These are phyloP conservation scores for Suhomyces vadensis DNA, from an alignment of 805 yeast genomes.

Conservation along the genomic window DNA sequence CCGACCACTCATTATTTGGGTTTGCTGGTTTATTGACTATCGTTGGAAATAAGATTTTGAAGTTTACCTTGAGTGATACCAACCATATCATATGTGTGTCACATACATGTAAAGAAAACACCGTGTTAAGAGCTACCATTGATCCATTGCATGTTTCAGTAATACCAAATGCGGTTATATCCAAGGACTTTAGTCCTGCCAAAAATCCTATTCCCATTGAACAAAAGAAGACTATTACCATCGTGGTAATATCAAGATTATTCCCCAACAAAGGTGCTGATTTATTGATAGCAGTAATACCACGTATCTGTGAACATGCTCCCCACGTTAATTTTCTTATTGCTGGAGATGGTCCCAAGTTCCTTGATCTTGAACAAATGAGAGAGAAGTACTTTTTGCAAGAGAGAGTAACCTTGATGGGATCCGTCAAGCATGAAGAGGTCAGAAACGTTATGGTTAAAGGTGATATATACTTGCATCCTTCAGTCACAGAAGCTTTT, in stretches of 20 bases:
- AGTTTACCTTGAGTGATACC: slow-evolving; percentile 79
- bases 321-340: slow-evolving; percentile 73
- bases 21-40: slow-evolving; percentile 84
- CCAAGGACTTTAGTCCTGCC: slow-evolving; percentile 71
- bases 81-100: slow-evolving; percentile 97
- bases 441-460: slow-evolving; percentile 90
- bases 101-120: slow-evolving; percentile 94
- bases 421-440: slow-evolving; percentile 87
- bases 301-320: slow-evolving; percentile 67
- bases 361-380: slow-evolving; percentile 92
- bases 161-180: slow-evolving; percentile 93
- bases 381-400: slow-evolving; percentile 82
- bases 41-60: slow-evolving; percentile 80
- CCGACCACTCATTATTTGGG: slow-evolving; percentile 95
- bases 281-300: slow-evolving; percentile 78
- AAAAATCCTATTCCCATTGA: slow-evolving; percentile 9
- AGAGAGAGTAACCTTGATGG: slow-evolving; percentile 81
- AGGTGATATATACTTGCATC: slow-evolving; percentile 92
- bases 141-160: slow-evolving; percentile 81
- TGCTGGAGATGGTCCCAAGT: slow-evolving; percentile 98
- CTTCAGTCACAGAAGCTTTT: slow-evolving; percentile 94
- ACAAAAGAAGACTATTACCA: slow-evolving; percentile 54
- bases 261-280: slow-evolving; percentile 98
- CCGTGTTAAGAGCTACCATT: slow-evolving; percentile 81
- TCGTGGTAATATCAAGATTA: slow-evolving; percentile 86